phyloP scores from a whole-genome alignment of 768 basidiomycete species.

The Tylopilus vinaceipallidus region DNA sequence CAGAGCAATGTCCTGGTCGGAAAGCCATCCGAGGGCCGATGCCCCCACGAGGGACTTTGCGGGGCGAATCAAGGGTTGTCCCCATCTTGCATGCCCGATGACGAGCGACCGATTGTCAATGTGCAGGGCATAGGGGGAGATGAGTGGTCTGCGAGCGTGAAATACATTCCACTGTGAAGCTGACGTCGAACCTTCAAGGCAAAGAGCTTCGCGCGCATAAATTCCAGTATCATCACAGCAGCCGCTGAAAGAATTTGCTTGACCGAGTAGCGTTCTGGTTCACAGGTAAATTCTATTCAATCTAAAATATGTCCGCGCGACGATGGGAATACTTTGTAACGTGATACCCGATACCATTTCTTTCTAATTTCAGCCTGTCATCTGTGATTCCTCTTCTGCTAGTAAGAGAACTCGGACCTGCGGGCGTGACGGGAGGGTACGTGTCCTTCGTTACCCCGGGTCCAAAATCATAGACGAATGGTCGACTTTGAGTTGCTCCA shows the following conservation, averaged over 20 bases:
- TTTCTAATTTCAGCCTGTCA: constrained; percentile 31
- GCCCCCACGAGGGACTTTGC: constrained; percentile 21
- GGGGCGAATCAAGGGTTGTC: constrained; percentile 25
- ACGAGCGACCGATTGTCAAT: neutral
- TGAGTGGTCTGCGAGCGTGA: neutral
- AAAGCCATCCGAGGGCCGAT: constrained; percentile 20
- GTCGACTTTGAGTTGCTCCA: constrained; percentile 72
- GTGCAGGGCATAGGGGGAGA: neutral
- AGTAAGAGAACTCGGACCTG: constrained; percentile 23
- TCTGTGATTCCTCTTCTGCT: constrained; percentile 15
- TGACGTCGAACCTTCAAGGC: neutral
- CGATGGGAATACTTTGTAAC: constrained; percentile 47
- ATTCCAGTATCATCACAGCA: too few species aligned
- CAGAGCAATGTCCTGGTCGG: neutral
- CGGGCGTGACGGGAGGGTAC: constrained; percentile 41
- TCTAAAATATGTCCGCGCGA: constrained; percentile 12
- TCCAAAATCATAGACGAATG: constrained; percentile 81
- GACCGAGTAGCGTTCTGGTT: neutral
- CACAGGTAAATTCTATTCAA: neutral
- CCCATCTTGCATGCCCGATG: constrained; percentile 22
- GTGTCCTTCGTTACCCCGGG: constrained; percentile 55
- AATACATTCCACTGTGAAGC: too few species aligned
- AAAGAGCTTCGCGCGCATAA: too few species aligned
- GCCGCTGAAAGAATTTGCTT: neutral
- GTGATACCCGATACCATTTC: constrained; percentile 46